Evolutionary conservation across 108 stramenopile genomes (phyloP).

Genomic region (Mediolabrus comicus): DNA sequence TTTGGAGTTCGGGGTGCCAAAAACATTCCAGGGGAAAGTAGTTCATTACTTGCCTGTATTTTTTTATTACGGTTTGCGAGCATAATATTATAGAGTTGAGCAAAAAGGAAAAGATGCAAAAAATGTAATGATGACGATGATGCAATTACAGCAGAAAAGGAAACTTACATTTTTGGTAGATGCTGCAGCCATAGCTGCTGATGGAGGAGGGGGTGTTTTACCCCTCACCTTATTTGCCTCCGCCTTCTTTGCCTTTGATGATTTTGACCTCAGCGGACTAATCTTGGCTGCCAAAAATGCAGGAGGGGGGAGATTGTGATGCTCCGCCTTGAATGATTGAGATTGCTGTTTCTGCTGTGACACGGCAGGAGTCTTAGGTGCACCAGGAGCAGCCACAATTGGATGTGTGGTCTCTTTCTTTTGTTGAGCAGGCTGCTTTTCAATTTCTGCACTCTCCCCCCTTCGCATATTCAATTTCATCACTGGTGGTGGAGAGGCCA

Average conservation of each 20-base stretch:
- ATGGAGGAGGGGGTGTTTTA: not conserved
- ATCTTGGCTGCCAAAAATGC: slow-evolving; percentile 47
- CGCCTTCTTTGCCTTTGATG: slow-evolving; percentile 10
- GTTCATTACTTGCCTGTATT: not conserved
- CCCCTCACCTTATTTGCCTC: slow-evolving; percentile 9
- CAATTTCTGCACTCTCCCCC: not conserved
- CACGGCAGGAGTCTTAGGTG: not conserved
- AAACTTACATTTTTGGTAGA: not conserved
- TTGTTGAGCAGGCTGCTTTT: not conserved
- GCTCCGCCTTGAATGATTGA: not conserved
- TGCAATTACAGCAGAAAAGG: not conserved
- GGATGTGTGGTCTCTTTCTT: not conserved
- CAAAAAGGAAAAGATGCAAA: not conserved
- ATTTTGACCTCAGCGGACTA: slow-evolving; percentile 31
- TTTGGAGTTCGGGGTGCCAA: slow-evolving; percentile 29
- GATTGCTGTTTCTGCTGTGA: not conserved
- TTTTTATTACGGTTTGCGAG: not conserved
- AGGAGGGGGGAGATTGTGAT: slow-evolving; percentile 24
- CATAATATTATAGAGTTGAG: not conserved
- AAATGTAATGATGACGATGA: not conserved
- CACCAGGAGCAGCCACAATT: not conserved
- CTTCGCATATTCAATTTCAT: not conserved
- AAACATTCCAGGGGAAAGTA: slow-evolving; percentile 40
- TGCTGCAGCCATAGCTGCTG: not conserved
- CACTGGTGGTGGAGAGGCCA: not conserved